Evolutionary conservation across 2,329 filamentous ascomycete species (phyloP).

Genomic region (Didymella segeticola): DNA sequence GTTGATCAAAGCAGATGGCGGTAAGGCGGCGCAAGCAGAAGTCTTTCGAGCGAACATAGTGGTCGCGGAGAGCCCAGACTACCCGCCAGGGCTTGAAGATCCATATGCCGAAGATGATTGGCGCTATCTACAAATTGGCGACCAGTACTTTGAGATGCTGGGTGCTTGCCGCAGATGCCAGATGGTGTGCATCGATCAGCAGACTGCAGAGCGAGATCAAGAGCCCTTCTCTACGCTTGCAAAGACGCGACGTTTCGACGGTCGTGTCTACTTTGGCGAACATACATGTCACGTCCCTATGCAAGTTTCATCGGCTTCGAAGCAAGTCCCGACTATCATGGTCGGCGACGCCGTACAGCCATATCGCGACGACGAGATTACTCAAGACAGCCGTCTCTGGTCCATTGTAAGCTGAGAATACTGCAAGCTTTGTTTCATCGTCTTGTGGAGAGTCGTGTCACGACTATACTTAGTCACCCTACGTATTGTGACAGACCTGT

Average conservation of each 20-base stretch:
- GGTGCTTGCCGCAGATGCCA: slow-evolving; percentile 89
- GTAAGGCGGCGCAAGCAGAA: slow-evolving; percentile 70
- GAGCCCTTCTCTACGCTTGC: slow-evolving; percentile 90
- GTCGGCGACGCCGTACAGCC: slow-evolving; percentile 47
- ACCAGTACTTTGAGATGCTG: slow-evolving; percentile 71
- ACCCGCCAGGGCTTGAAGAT: slow-evolving; percentile 54
- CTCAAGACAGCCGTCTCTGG: slow-evolving; percentile 31
- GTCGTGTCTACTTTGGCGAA: slow-evolving; percentile 88
- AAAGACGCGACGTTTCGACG: slow-evolving; percentile 82
- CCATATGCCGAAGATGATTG: slow-evolving; percentile 85
- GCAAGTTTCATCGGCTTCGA: slow-evolving; percentile 28
- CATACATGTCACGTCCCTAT: slow-evolving; percentile 63
- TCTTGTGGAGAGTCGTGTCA: slow-evolving; percentile 1
- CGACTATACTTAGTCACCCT: slow-evolving; percentile 13
- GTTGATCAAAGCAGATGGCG: slow-evolving; percentile 68
- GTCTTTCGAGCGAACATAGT: slow-evolving; percentile 92
- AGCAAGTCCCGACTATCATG: slow-evolving; percentile 47
- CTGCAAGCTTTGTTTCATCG: not conserved
- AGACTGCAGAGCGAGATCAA: slow-evolving; percentile 75
- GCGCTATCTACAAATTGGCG: slow-evolving; percentile 71
- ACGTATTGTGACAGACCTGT: slow-evolving; percentile 8
- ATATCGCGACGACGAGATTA: slow-evolving; percentile 39
- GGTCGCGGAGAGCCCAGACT: slow-evolving; percentile 59
- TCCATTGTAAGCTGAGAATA: slow-evolving; percentile 34
- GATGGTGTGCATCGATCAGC: slow-evolving; percentile 94